phyloP scores from a whole-genome alignment of 768 basidiomycete genomes.

The Calocera viscosa region DNA sequence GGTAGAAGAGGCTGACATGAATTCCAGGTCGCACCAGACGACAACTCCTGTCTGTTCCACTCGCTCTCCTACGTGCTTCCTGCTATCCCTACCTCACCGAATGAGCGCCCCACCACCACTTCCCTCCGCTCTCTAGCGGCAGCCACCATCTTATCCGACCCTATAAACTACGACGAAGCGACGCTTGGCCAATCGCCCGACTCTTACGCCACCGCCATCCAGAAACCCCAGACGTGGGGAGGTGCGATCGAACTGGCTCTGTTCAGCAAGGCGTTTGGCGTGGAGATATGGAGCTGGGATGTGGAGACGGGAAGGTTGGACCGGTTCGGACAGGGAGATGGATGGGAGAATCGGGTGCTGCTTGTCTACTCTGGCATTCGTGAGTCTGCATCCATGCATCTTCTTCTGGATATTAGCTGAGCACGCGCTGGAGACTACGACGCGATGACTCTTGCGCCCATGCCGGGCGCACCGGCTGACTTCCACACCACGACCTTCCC shows the following conservation, averaged over 20 bases:
- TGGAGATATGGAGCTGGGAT: slow-evolving; percentile 83
- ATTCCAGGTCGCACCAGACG: slow-evolving; percentile 76
- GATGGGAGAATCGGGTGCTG: slow-evolving; percentile 39
- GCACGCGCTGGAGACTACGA: slow-evolving; percentile 58
- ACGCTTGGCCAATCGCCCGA: slow-evolving; percentile 62
- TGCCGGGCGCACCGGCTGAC: slow-evolving; percentile 57
- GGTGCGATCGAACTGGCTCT: slow-evolving; percentile 81
- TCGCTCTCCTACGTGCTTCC: slow-evolving; percentile 28
- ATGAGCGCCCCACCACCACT: neutral
- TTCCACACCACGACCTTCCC: slow-evolving; percentile 86
- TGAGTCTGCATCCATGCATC: slow-evolving; percentile 16
- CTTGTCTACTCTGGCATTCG: slow-evolving; percentile 90
- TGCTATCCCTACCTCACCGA: neutral
- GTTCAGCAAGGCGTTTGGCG: slow-evolving; percentile 64
- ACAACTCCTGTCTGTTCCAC: slow-evolving; percentile 91
- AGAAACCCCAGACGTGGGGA: slow-evolving; percentile 75
- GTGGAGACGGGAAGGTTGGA: slow-evolving; percentile 87
- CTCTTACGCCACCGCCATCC: slow-evolving; percentile 73
- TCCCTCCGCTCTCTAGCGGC: neutral
- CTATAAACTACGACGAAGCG: slow-evolving; percentile 64
- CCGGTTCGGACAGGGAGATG: slow-evolving; percentile 50
- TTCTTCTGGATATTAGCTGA: neutral
- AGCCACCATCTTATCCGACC: slow-evolving; percentile 49
- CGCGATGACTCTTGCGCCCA: slow-evolving; percentile 70
- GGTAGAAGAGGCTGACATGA: neutral